Conservation (phyloP, 139 green algal genomes). For the Coccomyxa sp. region DNA sequence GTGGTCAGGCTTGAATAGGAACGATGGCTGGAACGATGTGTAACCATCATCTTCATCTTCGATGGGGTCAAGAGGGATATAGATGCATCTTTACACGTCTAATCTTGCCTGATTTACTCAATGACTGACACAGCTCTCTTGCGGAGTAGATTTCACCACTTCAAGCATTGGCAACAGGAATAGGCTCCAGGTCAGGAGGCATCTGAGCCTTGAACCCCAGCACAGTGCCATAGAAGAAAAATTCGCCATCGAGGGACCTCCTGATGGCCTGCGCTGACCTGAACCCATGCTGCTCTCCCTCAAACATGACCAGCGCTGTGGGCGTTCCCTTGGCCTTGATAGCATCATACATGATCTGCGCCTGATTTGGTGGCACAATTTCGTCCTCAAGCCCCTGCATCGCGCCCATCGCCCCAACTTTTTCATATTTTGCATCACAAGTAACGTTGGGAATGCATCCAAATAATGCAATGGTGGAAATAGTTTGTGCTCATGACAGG, state of each 20-base stretch:
- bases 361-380: slow-evolving; percentile 77
- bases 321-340: slow-evolving; percentile 60
- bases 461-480: neutral
- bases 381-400: slow-evolving; percentile 76
- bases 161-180: neutral
- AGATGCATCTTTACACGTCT: too few species aligned
- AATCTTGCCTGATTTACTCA: too few species aligned
- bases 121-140: too few species aligned
- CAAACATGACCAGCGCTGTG: slow-evolving; percentile 71
- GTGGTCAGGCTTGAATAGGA: too few species aligned
- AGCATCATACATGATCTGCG: slow-evolving; percentile 50
- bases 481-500: neutral
- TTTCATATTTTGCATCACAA: neutral
- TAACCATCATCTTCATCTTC: too few species aligned
- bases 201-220: slow-evolving; percentile 53
- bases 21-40: too few species aligned
- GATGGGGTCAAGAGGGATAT: too few species aligned
- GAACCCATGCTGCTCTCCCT: slow-evolving; percentile 84
- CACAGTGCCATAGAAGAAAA: slow-evolving; percentile 70
- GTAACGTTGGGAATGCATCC: neutral
- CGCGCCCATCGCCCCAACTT: neutral
- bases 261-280: slow-evolving; percentile 34
- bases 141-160: neutral
- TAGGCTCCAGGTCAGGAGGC: slow-evolving; percentile 38
- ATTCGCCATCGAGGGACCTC: slow-evolving; percentile 62